A percentile compares a stretch with the other conserved stretches of the same genome.
phyloP scores from a whole-genome alignment of 306 rosid genomes.

The Heteromeles arbutifolia region DNA sequence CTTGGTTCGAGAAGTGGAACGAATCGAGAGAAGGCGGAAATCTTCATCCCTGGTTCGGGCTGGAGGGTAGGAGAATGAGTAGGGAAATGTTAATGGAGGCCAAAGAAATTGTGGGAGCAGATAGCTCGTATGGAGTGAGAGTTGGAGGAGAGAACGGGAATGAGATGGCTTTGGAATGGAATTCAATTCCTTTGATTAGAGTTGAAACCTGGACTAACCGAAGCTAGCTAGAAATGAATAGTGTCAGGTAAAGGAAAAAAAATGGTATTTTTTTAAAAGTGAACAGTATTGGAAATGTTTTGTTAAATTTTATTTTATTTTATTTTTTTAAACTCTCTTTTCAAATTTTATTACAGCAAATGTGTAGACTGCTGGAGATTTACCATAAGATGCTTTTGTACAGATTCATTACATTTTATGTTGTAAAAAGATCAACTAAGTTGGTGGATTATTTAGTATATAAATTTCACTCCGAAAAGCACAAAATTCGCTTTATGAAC shows the following conservation, averaged over 20 bases:
- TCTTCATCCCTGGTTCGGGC: conserved; percentile 9
- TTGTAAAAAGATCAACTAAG: background rate
- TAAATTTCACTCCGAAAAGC: background rate
- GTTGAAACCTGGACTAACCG: conserved; percentile 50
- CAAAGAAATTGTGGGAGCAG: conserved; percentile 36
- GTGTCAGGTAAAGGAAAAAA: no score
- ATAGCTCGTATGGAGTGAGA: conserved; percentile 28
- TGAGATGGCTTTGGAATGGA: conserved; percentile 50
- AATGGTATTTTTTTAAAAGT: no score
- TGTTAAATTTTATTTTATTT: background rate
- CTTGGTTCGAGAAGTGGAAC: conserved; percentile 44
- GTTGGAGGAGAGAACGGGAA: conserved; percentile 36
- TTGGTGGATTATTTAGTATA: background rate
- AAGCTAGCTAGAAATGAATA: background rate
- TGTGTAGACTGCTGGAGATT: background rate
- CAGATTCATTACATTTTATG: background rate
- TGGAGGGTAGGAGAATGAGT: conserved; percentile 38
- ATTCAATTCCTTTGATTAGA: conserved; percentile 37
- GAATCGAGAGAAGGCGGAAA: conserved; percentile 21
- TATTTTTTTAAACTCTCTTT: background rate
- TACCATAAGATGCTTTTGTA: conserved; percentile 2
- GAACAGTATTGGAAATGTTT: no score
- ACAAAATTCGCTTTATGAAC: no score
- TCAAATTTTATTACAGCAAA: background rate
- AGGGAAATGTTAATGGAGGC: conserved; percentile 36